phyloP scores from a whole-genome alignment of 2,329 filamentous ascomycete genomes.

The Phialophora chinensis region DNA sequence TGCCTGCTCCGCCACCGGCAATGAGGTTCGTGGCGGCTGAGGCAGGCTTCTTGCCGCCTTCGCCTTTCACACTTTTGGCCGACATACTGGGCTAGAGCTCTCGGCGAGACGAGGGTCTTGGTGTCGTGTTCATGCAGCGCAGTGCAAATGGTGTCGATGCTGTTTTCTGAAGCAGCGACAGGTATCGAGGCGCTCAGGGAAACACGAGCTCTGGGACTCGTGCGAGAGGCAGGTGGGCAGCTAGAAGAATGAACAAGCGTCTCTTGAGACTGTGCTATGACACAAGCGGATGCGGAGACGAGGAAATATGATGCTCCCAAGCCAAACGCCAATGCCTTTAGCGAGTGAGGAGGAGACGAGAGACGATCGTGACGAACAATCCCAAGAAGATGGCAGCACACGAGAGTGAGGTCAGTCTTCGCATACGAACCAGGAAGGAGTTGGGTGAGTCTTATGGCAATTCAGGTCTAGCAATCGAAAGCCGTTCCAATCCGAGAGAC shows the following conservation, averaged over 20 bases:
- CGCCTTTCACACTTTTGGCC: slow-evolving; percentile 62
- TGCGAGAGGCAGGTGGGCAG: neutral
- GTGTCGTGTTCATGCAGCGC: slow-evolving; percentile 2
- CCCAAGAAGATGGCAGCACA: slow-evolving; percentile 4
- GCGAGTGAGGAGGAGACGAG: slow-evolving; percentile 22
- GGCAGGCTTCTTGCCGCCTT: slow-evolving; percentile 74
- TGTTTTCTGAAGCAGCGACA: neutral
- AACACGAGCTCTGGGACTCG: slow-evolving; percentile 3
- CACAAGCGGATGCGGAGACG: slow-evolving; percentile 24
- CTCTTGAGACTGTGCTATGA: neutral
- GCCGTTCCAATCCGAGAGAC: slow-evolving; percentile 30
- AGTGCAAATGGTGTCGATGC: neutral
- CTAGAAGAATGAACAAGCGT: neutral
- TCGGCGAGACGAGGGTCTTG: neutral
- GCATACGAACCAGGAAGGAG: slow-evolving; percentile 6
- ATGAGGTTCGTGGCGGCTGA: slow-evolving; percentile 90
- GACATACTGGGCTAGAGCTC: slow-evolving; percentile 56
- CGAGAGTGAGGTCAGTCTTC: slow-evolving; percentile 27
- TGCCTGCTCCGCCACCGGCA: slow-evolving; percentile 96
- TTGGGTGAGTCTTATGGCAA: slow-evolving; percentile 26
- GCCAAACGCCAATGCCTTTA: slow-evolving; percentile 24
- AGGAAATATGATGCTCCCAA: slow-evolving; percentile 26
- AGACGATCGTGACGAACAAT: slow-evolving; percentile 18
- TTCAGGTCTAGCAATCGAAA: neutral
- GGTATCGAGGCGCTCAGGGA: neutral